A percentile compares a stretch with the other conserved stretches of the same genome.
Evolutionary conservation across 2,329 filamentous ascomycete species (phyloP).

Genomic region (Microascus cirrosus): DNA sequence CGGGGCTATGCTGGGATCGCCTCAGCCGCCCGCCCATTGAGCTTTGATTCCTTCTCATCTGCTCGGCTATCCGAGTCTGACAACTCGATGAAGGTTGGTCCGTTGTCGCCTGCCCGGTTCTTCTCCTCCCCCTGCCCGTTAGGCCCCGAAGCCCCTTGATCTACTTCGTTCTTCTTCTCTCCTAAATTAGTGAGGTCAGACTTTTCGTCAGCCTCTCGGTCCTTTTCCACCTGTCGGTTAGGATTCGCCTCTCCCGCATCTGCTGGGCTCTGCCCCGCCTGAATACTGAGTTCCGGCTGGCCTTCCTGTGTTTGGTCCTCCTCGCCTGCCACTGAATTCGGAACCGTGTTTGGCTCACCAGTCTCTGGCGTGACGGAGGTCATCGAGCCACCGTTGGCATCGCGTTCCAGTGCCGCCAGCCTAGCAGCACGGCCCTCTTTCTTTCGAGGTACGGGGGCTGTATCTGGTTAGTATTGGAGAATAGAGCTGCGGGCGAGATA

Average conservation of each 20-base stretch:
- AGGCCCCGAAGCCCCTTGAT: not conserved
- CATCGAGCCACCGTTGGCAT: not conserved
- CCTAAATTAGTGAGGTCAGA: no score
- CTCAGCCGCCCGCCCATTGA: not conserved
- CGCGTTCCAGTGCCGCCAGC: slow-evolving; percentile 30
- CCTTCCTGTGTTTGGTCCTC: not conserved
- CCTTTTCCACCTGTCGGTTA: no score
- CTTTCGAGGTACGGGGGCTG: slow-evolving; percentile 40
- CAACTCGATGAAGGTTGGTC: no score
- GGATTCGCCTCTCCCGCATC: not conserved
- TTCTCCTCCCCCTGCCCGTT: not conserved
- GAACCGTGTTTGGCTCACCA: not conserved
- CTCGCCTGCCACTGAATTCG: not conserved
- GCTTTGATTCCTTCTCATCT: no score
- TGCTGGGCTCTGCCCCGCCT: not conserved
- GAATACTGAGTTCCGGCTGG: not conserved
- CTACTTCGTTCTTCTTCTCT: no score
- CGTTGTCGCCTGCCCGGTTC: no score
- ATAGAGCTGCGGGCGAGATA: not conserved
- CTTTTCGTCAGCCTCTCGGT: no score
- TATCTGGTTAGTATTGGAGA: slow-evolving; percentile 8
- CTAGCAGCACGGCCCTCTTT: slow-evolving; percentile 44
- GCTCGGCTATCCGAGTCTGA: no score
- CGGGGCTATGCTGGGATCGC: no score
- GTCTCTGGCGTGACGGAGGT: not conserved